phyloP scores from a whole-genome alignment of 768 basidiomycete species.

The Pulveroboletus sp. region DNA sequence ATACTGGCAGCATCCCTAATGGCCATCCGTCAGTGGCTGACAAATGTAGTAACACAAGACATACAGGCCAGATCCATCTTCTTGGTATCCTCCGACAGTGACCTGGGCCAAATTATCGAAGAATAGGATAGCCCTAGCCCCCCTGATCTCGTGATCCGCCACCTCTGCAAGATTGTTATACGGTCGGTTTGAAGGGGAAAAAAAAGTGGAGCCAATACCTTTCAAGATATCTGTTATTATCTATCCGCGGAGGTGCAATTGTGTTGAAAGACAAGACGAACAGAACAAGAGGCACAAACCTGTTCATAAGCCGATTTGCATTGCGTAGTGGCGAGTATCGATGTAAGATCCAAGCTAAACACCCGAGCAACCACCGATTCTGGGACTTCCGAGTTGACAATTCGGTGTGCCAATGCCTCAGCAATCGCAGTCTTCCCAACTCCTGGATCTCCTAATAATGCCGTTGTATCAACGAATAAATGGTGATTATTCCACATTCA shows the following conservation, averaged over 20 bases:
- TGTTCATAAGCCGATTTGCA: constrained; percentile 9
- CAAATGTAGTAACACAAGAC: too few relatives aligned
- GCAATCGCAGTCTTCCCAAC: constrained; percentile 7
- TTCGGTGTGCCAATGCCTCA: constrained; percentile 1
- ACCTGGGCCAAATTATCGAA: constrained; percentile 8
- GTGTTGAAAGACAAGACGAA: too few relatives aligned
- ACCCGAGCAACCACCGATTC: constrained; percentile 7
- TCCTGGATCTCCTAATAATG: constrained; percentile 1
- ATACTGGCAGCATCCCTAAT: constrained; percentile 8
- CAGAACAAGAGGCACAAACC: not conserved
- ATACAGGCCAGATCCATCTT: constrained; percentile 8
- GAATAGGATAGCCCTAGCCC: constrained; percentile 7
- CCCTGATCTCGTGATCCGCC: constrained; percentile 4
- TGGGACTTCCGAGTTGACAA: not conserved
- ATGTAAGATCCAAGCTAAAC: constrained; percentile 4
- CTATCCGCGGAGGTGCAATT: too few relatives aligned
- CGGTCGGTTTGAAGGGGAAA: not conserved
- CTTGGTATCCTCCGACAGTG: constrained; percentile 5
- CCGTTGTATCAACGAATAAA: not conserved
- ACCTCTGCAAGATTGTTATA: too few relatives aligned
- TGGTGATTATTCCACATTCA: too few relatives aligned
- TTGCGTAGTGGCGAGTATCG: constrained; percentile 7
- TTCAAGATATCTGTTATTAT: not conserved
- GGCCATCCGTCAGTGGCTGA: too few relatives aligned
- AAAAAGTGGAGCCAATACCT: not conserved